Evolutionary conservation across 331 rosid genomes (phyloP), one percentile per base, ranked within the genome.

Genomic region (Rosa hybrid): DNA sequence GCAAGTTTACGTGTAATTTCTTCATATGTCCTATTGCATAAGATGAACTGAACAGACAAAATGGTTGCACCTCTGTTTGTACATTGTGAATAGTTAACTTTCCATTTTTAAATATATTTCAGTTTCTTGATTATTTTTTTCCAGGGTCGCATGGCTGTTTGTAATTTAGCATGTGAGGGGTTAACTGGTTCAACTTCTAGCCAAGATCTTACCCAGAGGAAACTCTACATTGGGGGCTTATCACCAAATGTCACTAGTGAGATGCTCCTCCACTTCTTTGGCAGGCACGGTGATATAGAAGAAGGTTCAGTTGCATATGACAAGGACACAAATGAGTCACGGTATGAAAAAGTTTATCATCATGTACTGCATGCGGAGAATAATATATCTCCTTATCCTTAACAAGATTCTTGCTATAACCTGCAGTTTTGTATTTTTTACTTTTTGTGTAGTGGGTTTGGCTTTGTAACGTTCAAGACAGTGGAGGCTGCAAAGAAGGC

Each of bases 231-330:
- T 68, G 94, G 92, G 45, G 86, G 91, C 80, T 83, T 94, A 72
- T 84, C 96, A n/a, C 93, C 89, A 54, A 91, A 88, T 79, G 91
- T 92, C 83, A 85, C 97, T 7, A 90, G 84, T 81, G 96, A 92
- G 86, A 72, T 82, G 84, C 86, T 92, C 77, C 94, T 89, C 34
- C 83, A 45, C 82, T 90, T 78, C 81, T 88, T 94, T 53, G 74
- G 64, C 54, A 88, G 86, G 86, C 87, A 88, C 82, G 98, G 97
- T 59, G 90, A 86, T 46, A 92, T 90, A 83, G 97, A 90, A 86
- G 96, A 94, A 89, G 96, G 94, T 72, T 89, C 97, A 12, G 96
- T 90, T 86, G 94, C 90, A 48, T 91, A 90, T 86, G 92, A 89
- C 84, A 90, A 89, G 80, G 92, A 91, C 83, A 77, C 94, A 74